Base-by-base conservation (phyloP, 1,284 basidiomycete species). In the Ganoderma resinaceum region DNA sequence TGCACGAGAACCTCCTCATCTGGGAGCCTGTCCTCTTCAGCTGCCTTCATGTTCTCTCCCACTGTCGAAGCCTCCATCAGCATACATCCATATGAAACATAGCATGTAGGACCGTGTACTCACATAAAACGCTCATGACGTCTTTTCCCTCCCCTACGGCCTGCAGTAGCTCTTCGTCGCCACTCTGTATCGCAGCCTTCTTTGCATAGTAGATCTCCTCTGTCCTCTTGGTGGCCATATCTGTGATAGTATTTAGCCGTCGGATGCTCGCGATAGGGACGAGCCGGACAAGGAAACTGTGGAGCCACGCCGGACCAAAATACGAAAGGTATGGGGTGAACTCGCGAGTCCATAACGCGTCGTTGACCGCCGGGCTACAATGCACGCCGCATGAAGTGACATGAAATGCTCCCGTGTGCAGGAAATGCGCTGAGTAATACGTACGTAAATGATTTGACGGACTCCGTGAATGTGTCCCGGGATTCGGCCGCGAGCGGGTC, bases 131-230 rank as follows among this genome's bases (percentile, higher is more conserved):
- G 53, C 62, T 63, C 62, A 63, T 63, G 52, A 63, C 94, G 73
- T 43, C 68, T 68, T 73, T 75, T 7, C 73, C 70, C 12, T 58
- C 62, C 23, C 52, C 61, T 16, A 67, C 49, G 60, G 82, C 77
- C 31, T 71, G 61, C 37, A 66, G 35, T n/a, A 72, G 66, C 8
- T 68, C 69, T 6, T 37, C 16, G 3, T 72, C 73, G 0, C 74
- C 70, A 95, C 93, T n/a, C 84, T 58, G 35, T 5, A 63, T 52
- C 14, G 68, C 80, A n/a, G 73, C 67, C 70, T 83, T 85, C 75
- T 83, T 83, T 52, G 82, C 77, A 26, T 78, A 74, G 38, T 86
- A 74, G n/a, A 86, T 76, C 43, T 79, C 70, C 57, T 69, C 72
- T 0, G 82, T 82, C 59, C 84, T 79, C 2, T 77, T 69, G n/a